Evolutionary conservation across 1,139 yeast genomes (phyloP), one percentile per base, ranked within the genome.

Genomic region (Dujonia santamariae): DNA sequence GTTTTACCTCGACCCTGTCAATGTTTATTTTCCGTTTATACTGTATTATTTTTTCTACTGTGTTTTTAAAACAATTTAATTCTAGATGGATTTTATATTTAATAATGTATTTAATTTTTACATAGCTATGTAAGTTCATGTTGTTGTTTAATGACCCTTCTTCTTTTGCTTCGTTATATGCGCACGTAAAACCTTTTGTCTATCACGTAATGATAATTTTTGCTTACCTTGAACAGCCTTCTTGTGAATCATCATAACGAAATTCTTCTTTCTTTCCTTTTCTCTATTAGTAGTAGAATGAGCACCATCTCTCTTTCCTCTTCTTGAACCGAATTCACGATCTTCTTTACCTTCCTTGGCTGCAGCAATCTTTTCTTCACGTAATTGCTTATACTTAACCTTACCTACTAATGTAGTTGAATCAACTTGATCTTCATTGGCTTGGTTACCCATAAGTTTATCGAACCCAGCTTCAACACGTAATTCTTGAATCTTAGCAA

Each of bases 211-310:
- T 37, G 96, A 85, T 71, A 85, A 71, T 64, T 83, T 85, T 44
- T 84, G 92, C 61, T 92, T 92, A 43, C 98, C 97, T 62, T 85
- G 95, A 29, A 92, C 97, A 35, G 86, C 80, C 51, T 79, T 78
- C 68, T 92, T 92, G 64, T 92, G 99, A 50, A 92, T 85, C 90
- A 85, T 85, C 99, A 92, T 92, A 56, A 94, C 92, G 57, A 88
- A 92, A 65, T 92, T 94, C 96, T 92, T 92, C 88, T 87, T 87
- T 59, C 97, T 77, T 15, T 90, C 95, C 78, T 92, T 92, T 61
- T 94, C 97, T 62, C 79, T 80, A 62, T 92, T 92, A 12, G 99
- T 94, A 14, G 97, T 90, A 28, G 96, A 85, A 54, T 83, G 96
- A 23, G 81, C 75, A 41, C 66, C 69, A 30, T 82, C 92, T 60